Evolutionary conservation across 257 asterid genomes (phyloP), one percentile per base, ranked within the genome.

Genomic region (Misopates orontium): DNA sequence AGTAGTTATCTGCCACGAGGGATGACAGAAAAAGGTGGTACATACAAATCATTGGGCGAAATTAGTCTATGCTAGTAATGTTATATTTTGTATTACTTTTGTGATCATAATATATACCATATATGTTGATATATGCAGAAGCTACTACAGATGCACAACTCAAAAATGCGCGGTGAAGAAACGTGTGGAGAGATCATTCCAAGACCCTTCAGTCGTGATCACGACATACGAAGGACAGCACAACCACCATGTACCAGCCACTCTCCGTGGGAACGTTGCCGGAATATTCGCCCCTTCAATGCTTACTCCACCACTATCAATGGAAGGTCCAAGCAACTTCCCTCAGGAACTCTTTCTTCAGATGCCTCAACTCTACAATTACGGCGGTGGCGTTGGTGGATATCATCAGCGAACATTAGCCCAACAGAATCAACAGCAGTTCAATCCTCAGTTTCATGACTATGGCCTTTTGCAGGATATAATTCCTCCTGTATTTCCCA

Each of bases 161-260:
- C 87, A 82, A 50, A 86, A 86, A 73, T 86, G 93, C 50, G 67
- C 58, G 0, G 93, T 86, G 52, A 86, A 86, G 79, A 86, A 86
- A 59, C 84, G 84, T 25, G 87, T 86, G 2, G 93, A 86, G 74
- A 74, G 93, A 54, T 86, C 89, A 6, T 81, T 72, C 67, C 82
- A 86, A 48, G 93, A 86, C 73, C 86, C 89, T 40, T 77, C 93
- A 1, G 64, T 68, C 5, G 87, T 86, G 24, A 76, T 86, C 64
- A 86, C 93, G 2, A 86, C 93, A 1, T 86, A 86, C 42, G 89
- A 86, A 58, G 93, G 93, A 22, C 84, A 81, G 70, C 93, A 86
- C 77, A 83, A 79, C 80, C 93, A 85, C 86, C 83, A 81, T 25
- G 62, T 82, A 0, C 87, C 87, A 16, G 63, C 75, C 0, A 76